Percentiles rank a stretch among this genome's conserved stretches.
Evolutionary conservation across 306 rosid species (phyloP).

Genomic region (Albizia julibrissin): DNA sequence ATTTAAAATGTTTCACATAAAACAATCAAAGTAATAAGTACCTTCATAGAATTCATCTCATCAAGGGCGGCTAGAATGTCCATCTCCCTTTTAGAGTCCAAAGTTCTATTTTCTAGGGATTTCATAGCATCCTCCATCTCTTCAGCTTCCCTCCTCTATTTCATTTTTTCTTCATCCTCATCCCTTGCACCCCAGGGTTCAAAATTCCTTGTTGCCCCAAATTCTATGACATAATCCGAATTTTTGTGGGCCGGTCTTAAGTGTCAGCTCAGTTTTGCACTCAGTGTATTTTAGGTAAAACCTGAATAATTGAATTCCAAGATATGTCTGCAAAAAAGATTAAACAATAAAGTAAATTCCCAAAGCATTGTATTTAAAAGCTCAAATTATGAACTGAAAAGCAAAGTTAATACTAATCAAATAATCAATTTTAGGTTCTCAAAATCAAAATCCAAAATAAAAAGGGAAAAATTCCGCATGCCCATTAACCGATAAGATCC

Average conservation of each 20-base stretch:
- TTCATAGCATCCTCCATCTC: conserved; percentile 95
- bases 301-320: conserved; percentile 85
- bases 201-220: conserved; percentile 65
- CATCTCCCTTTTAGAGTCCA: conserved; percentile 78
- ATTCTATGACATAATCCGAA: conserved; percentile 84
- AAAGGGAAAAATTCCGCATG: no score
- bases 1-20: no score
- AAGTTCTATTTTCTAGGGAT: conserved; percentile 79
- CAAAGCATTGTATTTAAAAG: neutral
- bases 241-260: conserved; percentile 92
- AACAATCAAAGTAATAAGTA: neutral
- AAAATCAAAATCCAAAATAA: no score
- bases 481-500: no score
- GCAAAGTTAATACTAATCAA: conserved; percentile 3
- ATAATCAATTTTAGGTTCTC: neutral
- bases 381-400: neutral
- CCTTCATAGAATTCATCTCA: conserved; percentile 99
- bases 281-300: conserved; percentile 83
- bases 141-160: conserved; percentile 67
- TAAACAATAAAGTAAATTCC: neutral
- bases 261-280: conserved; percentile 84
- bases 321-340: conserved; percentile 61
- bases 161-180: conserved; percentile 52
- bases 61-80: conserved; percentile 88
- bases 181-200: conserved; percentile 81